Conservation (phyloP, 2,329 filamentous ascomycete genomes). For the Talaromyces sp. region DNA sequence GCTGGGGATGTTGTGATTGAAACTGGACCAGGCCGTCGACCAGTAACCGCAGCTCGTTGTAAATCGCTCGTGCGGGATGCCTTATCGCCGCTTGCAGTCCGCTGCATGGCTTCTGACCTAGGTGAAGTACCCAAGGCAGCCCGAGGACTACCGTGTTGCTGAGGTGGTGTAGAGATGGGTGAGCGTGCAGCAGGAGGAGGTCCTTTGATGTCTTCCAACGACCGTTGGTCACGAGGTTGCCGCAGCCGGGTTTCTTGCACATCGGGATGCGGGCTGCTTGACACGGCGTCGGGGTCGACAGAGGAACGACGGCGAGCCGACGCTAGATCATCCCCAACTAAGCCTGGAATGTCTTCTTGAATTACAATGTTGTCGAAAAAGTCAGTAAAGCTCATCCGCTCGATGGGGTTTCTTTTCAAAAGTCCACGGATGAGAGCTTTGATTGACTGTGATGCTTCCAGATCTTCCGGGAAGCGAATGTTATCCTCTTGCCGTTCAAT, state of each 20-base stretch:
- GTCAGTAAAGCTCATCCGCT: constrained; percentile 77
- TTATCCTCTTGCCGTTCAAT: constrained; percentile 85
- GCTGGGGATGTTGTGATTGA: constrained; percentile 34
- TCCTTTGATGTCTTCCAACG: constrained; percentile 17
- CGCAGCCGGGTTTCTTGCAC: constrained; percentile 3
- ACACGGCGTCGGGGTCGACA: constrained; percentile 12
- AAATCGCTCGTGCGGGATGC: constrained; percentile 20
- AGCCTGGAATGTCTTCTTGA: constrained; percentile 68
- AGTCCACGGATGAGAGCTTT: constrained; percentile 75
- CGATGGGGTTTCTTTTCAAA: constrained; percentile 78
- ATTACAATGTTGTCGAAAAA: constrained; percentile 77
- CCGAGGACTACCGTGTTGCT: constrained; percentile 33
- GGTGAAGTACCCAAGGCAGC: constrained; percentile 18
- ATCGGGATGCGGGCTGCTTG: constrained; percentile 6
- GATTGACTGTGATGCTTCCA: constrained; percentile 66
- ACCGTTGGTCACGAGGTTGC: not conserved
- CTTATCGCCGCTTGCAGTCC: constrained; percentile 29
- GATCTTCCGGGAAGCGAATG: constrained; percentile 75
- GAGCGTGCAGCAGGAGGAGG: constrained; percentile 14
- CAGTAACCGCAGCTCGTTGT: constrained; percentile 20
- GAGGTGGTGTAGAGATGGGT: constrained; percentile 16
- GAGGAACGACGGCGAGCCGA: constrained; percentile 16
- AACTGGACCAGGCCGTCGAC: constrained; percentile 29
- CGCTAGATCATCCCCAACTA: constrained; percentile 71
- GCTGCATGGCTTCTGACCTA: constrained; percentile 24